Conservation (phyloP, 2,329 filamentous ascomycete genomes). For the Corynespora cassiicola region DNA sequence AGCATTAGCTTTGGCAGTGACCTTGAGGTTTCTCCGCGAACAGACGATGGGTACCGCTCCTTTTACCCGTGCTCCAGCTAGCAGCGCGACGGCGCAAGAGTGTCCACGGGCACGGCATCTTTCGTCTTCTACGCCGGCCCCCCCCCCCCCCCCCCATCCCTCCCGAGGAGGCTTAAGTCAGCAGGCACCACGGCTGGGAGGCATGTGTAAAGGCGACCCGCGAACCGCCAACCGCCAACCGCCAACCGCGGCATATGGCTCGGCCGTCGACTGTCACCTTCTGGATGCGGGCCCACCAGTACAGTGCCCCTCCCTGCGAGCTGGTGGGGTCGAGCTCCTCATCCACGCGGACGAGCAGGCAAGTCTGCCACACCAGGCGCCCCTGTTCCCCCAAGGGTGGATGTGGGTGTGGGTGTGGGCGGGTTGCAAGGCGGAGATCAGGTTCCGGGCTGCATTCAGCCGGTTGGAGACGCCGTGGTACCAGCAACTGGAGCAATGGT, state of each 20-base stretch:
- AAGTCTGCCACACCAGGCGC: conserved; percentile 27
- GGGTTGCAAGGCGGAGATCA: no score
- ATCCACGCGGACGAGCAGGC: conserved; percentile 16
- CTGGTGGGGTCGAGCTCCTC: conserved; percentile 28
- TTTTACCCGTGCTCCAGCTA: no score
- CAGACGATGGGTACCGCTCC: neutral
- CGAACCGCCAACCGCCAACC: no score
- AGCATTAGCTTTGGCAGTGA: conserved; percentile 2
- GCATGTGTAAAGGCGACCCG: no score
- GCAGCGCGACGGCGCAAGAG: no score
- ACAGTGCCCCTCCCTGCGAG: conserved; percentile 19
- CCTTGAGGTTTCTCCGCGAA: neutral
- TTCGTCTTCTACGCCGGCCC: no score
- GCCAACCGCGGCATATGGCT: no score
- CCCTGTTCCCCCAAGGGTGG: conserved; percentile 18
- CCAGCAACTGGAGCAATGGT: no score
- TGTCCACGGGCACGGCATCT: no score
- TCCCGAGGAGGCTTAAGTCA: conserved; percentile 18
- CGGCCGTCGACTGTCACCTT: conserved; percentile 34
- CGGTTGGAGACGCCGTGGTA: conserved; percentile 6
- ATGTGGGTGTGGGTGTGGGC: no score
- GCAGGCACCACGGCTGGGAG: conserved; percentile 11
- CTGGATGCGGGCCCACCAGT: conserved; percentile 19
- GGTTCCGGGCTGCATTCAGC: no score
- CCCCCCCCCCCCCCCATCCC: no score